Evolutionary conservation across 768 basidiomycete genomes (phyloP).

Genomic region (Astraeus odoratus): DNA sequence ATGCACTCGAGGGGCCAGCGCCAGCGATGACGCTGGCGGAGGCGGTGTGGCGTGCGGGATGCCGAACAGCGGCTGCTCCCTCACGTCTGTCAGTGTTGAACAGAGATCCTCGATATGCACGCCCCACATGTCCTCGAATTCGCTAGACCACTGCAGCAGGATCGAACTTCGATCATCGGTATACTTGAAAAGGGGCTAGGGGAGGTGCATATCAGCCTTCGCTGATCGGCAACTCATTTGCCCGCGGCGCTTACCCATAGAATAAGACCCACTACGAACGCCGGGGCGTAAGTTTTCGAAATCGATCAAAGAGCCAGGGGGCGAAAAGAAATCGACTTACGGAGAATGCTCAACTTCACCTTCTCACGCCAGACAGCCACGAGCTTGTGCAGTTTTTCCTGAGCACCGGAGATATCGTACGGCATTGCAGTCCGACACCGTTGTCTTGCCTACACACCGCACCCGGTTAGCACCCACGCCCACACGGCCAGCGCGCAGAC

Average conservation of each 20-base stretch:
- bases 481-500: neutral
- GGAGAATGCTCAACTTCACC: slow-evolving; percentile 36
- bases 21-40: slow-evolving; percentile 25
- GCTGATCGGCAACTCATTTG: slow-evolving; percentile 26
- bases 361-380: slow-evolving; percentile 35
- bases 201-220: slow-evolving; percentile 9
- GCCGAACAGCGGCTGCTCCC: slow-evolving; percentile 12
- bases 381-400: slow-evolving; percentile 33
- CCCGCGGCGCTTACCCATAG: slow-evolving; percentile 47
- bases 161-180: slow-evolving; percentile 48
- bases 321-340: slow-evolving; percentile 36
- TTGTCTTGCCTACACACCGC: slow-evolving; percentile 21
- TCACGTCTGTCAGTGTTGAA: slow-evolving; percentile 16
- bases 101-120: slow-evolving; percentile 46
- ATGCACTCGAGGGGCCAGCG: slow-evolving; percentile 1
- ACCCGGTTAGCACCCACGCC: neutral
- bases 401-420: slow-evolving; percentile 27
- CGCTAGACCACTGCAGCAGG: slow-evolving; percentile 50
- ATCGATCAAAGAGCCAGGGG: slow-evolving; percentile 22
- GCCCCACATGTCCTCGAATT: slow-evolving; percentile 65
- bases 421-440: slow-evolving; percentile 23
- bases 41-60: slow-evolving; percentile 20
- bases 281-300: slow-evolving; percentile 15
- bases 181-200: slow-evolving; percentile 63
- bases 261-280: slow-evolving; percentile 48